Evolutionary conservation across 2,329 filamentous ascomycete species (phyloP).

Genomic region (Fusarium miscanthi): DNA sequence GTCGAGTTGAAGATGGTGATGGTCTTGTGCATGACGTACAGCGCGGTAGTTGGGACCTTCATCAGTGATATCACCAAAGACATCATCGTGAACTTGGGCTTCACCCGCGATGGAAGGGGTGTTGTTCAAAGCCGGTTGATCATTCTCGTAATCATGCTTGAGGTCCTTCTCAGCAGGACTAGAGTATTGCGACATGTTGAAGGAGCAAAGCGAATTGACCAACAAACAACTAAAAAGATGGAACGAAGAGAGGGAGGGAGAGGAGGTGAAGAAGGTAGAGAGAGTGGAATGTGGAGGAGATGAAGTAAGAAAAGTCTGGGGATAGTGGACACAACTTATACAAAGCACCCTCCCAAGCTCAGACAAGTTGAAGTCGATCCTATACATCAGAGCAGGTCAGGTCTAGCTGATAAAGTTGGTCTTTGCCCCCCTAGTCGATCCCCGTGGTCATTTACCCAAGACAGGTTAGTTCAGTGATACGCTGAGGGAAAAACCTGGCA

Average conservation of each 20-base stretch:
- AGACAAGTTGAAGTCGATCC: not conserved
- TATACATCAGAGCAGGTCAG: not conserved
- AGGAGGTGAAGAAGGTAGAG: not conserved
- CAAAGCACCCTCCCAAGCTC: not conserved
- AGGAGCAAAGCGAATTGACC: conserved; percentile 11
- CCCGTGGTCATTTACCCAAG: conserved; percentile 13
- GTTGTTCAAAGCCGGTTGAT: not conserved
- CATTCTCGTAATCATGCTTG: conserved; percentile 24
- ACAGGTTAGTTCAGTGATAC: conserved; percentile 4
- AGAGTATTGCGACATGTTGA: conserved; percentile 23
- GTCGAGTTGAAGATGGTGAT: not conserved
- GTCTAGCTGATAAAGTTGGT: not conserved
- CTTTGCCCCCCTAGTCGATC: conserved; percentile 25
- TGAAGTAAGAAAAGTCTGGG: conserved; percentile 21
- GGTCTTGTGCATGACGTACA: conserved; percentile 31
- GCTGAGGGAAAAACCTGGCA: conserved; percentile 12
- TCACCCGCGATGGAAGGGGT: conserved; percentile 6
- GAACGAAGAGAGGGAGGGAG: not conserved
- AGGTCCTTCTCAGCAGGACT: conserved; percentile 29
- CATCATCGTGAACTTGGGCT: conserved; percentile 41
- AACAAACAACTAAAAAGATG: conserved; percentile 4
- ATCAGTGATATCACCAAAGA: conserved; percentile 48
- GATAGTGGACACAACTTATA: conserved; percentile 38
- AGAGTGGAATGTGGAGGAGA: conserved; percentile 16
- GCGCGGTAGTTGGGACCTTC: conserved; percentile 48